Conservation (phyloP, 306 rosid species). For the Vigna mungo region DNA sequence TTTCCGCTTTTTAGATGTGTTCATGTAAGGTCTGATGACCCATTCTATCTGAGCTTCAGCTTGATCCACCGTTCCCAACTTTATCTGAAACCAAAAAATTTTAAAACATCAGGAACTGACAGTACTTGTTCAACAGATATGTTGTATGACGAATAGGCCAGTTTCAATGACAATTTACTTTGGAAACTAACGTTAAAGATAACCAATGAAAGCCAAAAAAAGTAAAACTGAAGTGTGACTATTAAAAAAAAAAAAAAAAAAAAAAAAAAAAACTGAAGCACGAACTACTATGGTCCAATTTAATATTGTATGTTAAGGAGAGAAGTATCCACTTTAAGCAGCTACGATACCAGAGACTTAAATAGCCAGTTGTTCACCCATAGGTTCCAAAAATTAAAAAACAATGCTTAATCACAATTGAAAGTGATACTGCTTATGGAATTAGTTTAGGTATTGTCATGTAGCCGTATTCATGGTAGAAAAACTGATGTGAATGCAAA, state of each 20-base stretch:
- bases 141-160: neutral
- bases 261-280: neutral
- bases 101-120: constrained; percentile 21
- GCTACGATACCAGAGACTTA: neutral
- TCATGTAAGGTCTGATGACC: constrained; percentile 86
- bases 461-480: neutral
- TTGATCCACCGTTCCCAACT: constrained; percentile 88
- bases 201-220: neutral
- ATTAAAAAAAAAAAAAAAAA: neutral
- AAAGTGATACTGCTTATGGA: neutral
- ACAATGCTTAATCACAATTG: neutral
- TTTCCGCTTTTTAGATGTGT: constrained; percentile 67
- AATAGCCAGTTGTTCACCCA: neutral
- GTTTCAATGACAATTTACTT: too few species aligned
- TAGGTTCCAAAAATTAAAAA: neutral
- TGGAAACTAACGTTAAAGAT: neutral
- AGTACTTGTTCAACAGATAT: constrained; percentile 8
- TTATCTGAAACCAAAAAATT: constrained; percentile 55
- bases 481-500: neutral
- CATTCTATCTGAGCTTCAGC: constrained; percentile 81
- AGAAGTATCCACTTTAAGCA: neutral
- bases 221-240: neutral
- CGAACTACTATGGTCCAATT: neutral
- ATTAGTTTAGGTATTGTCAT: neutral
- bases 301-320: neutral